Evolutionary conservation across 495 filamentous ascomycete genomes (phyloP).

Genomic region (Tuber magnatum): DNA sequence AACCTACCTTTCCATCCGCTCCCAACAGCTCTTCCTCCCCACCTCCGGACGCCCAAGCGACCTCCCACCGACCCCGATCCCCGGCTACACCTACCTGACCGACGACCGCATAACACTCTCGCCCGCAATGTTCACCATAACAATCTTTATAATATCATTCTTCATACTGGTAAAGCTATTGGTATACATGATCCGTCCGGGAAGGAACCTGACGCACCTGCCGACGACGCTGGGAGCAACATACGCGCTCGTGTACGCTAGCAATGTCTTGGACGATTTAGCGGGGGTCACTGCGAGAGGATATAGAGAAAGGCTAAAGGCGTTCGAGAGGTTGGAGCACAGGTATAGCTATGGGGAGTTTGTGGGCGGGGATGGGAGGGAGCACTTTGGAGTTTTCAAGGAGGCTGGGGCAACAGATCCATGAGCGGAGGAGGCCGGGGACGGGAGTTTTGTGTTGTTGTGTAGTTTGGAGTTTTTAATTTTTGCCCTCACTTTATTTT

Average conservation of each 20-base stretch:
- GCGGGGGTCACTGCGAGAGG: background rate
- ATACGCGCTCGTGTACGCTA: constrained; percentile 14
- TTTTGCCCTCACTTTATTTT: background rate
- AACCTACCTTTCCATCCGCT: constrained; percentile 7
- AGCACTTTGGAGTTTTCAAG: background rate
- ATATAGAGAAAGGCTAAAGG: background rate
- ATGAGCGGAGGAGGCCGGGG: no score
- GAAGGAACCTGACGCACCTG: background rate
- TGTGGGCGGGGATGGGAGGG: background rate
- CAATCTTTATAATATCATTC: constrained; percentile 4
- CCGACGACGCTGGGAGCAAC: constrained; percentile 11
- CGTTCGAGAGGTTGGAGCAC: background rate
- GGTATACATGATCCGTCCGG: constrained; percentile 5
- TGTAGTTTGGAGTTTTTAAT: background rate
- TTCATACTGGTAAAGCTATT: constrained; percentile 6
- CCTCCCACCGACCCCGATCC: background rate
- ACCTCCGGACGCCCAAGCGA: no score
- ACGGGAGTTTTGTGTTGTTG: background rate
- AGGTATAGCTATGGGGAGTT: background rate
- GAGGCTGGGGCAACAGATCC: background rate
- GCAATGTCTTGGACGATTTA: constrained; percentile 6
- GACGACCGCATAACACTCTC: constrained; percentile 7
- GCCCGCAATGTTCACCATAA: constrained; percentile 3
- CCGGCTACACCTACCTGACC: background rate
- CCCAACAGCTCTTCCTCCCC: background rate